Evolutionary conservation across 2,329 filamentous ascomycete genomes (phyloP).

Genomic region (Xylaria sp.): DNA sequence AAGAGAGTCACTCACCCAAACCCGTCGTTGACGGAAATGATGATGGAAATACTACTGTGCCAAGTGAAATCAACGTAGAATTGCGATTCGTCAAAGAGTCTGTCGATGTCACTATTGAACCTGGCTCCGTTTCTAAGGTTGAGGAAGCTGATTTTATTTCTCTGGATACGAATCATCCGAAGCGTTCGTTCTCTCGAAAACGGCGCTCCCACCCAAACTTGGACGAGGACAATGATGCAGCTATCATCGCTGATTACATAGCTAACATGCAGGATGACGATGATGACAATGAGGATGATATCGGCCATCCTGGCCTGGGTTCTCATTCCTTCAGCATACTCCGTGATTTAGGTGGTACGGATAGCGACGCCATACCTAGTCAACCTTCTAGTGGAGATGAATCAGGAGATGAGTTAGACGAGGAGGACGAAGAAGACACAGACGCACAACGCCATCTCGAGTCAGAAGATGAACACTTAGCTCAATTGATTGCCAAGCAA

Average conservation of each 20-base stretch:
- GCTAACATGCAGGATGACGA: constrained; percentile 65
- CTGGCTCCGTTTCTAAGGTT: neutral
- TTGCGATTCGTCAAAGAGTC: constrained; percentile 47
- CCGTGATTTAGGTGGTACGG: constrained; percentile 57
- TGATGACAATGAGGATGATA: constrained; percentile 40
- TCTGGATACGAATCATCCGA: constrained; percentile 37
- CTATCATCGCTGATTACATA: constrained; percentile 75
- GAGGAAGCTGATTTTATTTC: constrained; percentile 40
- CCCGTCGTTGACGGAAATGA: constrained; percentile 7
- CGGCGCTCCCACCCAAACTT: constrained; percentile 8
- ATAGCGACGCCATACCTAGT: constrained; percentile 52
- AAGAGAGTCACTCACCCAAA: constrained; percentile 7
- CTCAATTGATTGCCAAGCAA: constrained; percentile 68
- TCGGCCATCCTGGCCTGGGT: constrained; percentile 39
- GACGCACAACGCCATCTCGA: constrained; percentile 46
- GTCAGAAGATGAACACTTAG: constrained; percentile 70
- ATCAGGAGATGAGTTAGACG: constrained; percentile 44
- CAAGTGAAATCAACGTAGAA: constrained; percentile 49
- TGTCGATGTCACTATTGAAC: constrained; percentile 5
- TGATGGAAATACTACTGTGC: constrained; percentile 28
- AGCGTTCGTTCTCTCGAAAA: constrained; percentile 31
- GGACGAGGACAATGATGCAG: constrained; percentile 55
- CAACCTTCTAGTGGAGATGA: constrained; percentile 44
- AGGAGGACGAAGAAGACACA: constrained; percentile 53
- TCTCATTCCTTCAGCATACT: constrained; percentile 45